These are phyloP conservation scores for Crithidia expoeki DNA, from an alignment of 208 protist genomes.

Conservation along the genomic window DNA sequence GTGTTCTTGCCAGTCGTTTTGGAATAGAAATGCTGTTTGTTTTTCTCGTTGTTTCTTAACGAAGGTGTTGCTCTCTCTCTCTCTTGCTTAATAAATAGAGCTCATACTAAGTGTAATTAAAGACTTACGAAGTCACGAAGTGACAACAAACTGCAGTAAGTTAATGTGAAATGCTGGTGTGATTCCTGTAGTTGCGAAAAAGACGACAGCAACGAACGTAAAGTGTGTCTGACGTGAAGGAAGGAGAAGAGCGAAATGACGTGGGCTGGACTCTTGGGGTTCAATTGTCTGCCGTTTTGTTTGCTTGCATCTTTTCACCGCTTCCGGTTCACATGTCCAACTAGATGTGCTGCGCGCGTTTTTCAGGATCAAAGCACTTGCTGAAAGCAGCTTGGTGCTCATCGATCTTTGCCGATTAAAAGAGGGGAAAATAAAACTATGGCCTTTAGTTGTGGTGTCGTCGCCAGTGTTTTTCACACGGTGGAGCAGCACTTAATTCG, in stretches of 20 bases:
- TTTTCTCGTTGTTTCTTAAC: not conserved
- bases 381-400: no score
- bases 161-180: not conserved
- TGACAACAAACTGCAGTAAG: not conserved
- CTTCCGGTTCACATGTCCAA: no score
- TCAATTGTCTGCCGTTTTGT: no score
- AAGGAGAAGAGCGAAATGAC: not conserved
- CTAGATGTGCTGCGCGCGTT: no score
- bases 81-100: not conserved
- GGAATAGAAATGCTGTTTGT: not conserved
- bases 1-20: no score
- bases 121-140: not conserved
- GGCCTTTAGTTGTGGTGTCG: no score
- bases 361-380: no score
- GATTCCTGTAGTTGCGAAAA: not conserved
- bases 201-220: slow-evolving; percentile 3
- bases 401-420: no score
- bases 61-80: not conserved
- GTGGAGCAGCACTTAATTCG: no score
- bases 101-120: slow-evolving; percentile 6
- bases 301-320: no score
- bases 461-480: not conserved
- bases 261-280: no score
- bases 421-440: no score
- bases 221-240: not conserved